Evolutionary conservation across 179 eudicot species (phyloP), one percentile per base, ranked within the genome.

Genomic region (Heliamphora pulchella): DNA sequence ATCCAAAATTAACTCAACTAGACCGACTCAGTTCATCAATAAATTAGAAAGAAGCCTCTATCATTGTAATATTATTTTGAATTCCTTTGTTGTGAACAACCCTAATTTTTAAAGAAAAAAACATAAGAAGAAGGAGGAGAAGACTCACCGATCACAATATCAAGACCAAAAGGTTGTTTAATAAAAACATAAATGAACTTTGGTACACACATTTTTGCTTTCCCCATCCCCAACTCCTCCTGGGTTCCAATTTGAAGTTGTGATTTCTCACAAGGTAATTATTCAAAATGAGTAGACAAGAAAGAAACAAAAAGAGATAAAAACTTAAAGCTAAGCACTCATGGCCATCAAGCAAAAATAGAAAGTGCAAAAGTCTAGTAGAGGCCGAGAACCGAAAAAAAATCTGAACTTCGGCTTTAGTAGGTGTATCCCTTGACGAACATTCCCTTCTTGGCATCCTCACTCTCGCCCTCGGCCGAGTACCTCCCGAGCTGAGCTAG

Each of bases 361-460:
- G 46, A 17, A 4, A 58, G 63, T 62, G 70, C 50, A 70, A 39
- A 39, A 47, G 54, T 18, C 66, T 47, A 48, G 43, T 50, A 43
- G 76, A 46, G 71, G 13, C 75, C 61, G 41, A 81, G 66, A 55
- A 71, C n/a, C 22, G 4, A 47, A 43, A 54, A 22, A 1, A 48
- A 46, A 62, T 59, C 72, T 69, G 13, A 44, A 44, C 5, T 18
- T 44, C 22, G 7, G 13, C 66, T 63, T 85, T 80, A 89, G 74
- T 89, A 89, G 68, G 89, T 85, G 70, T 87, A 89, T 58, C 91
- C 91, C 86, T 87, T 89, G 74, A 87, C 89, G 50, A 89, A 89
- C 89, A 89, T 89, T 64, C 91, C 91, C 73, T 84, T 89, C 86
- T 87, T 87, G 59, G 91, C 89, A 8, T 89, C 89, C 66, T 89